Conservation (phyloP, 441 rosid genomes). For the Viola pubescens region DNA sequence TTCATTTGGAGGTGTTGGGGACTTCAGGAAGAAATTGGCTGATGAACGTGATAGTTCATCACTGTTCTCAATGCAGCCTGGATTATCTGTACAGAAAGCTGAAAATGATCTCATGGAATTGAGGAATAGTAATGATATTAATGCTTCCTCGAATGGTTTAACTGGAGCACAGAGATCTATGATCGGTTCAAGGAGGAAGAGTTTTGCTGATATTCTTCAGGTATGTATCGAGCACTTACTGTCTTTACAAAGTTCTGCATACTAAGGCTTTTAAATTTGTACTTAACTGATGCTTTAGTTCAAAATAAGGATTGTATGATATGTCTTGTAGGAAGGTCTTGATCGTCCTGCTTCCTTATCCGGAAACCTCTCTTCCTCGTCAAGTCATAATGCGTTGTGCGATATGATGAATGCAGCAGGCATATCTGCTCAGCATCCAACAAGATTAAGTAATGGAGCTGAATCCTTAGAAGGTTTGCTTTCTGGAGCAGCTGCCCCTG, state of each 20-base stretch:
- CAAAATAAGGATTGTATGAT: neutral
- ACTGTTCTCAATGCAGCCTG: conserved; percentile 71
- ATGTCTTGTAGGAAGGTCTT: conserved; percentile 62
- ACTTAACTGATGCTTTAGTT: neutral
- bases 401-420: conserved; percentile 41
- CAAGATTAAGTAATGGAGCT: conserved; percentile 39
- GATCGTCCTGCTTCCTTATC: conserved; percentile 51
- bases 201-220: conserved; percentile 96
- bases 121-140: conserved; percentile 46
- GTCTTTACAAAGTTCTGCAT: neutral
- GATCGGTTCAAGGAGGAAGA: conserved; percentile 78
- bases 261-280: neutral
- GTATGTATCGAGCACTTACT: conserved; percentile 23
- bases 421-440: conserved; percentile 26
- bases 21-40: conserved; percentile 42
- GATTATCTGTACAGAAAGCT: conserved; percentile 42
- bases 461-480: conserved; percentile 40
- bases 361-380: conserved; percentile 53
- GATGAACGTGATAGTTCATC: conserved; percentile 42
- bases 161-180: conserved; percentile 38
- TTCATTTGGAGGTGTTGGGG: conserved; percentile 43
- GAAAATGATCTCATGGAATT: conserved; percentile 62
- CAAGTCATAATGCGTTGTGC: conserved; percentile 64
- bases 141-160: conserved; percentile 30
- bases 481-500: conserved; percentile 41